Evolutionary conservation across 108 stramenopile species (phyloP).

Genomic region (Cyclotella distinguenda): DNA sequence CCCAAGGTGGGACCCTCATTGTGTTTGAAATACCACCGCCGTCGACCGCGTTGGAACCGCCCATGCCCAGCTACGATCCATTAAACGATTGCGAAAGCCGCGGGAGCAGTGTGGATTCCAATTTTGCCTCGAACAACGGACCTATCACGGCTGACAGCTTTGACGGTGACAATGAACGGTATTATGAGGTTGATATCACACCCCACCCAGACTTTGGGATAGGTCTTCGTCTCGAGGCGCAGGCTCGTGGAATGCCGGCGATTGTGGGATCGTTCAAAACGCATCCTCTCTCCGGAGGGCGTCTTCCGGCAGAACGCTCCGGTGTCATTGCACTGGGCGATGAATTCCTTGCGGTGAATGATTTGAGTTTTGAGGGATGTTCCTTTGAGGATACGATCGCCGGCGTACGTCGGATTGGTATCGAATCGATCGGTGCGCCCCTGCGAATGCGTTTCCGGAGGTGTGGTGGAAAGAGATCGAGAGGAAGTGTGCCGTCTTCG

Average conservation of each 20-base stretch:
- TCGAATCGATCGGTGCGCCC: slow-evolving; percentile 55
- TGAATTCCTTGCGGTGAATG: slow-evolving; percentile 79
- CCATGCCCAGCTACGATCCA: slow-evolving; percentile 76
- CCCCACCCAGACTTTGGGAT: slow-evolving; percentile 88
- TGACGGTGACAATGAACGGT: slow-evolving; percentile 25
- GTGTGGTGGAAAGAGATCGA: slow-evolving; percentile 42
- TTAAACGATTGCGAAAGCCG: slow-evolving; percentile 40
- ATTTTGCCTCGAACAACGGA: slow-evolving; percentile 31
- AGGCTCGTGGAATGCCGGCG: slow-evolving; percentile 69
- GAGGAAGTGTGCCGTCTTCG: slow-evolving; percentile 22
- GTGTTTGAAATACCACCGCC: slow-evolving; percentile 83
- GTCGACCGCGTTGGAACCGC: slow-evolving; percentile 67
- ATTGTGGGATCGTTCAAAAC: slow-evolving; percentile 87
- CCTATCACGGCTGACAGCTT: slow-evolving; percentile 11
- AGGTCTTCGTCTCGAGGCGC: slow-evolving; percentile 78
- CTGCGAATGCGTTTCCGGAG: slow-evolving; percentile 66
- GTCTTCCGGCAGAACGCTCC: slow-evolving; percentile 81
- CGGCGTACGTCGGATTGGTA: slow-evolving; percentile 74
- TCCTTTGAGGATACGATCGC: slow-evolving; percentile 82
- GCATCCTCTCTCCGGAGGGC: slow-evolving; percentile 77
- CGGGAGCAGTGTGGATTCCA: slow-evolving; percentile 40
- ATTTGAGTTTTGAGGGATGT: slow-evolving; percentile 60
- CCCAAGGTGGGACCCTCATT: slow-evolving; percentile 53
- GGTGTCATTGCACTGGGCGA: slow-evolving; percentile 77
- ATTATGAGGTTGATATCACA: slow-evolving; percentile 71